Conservation (phyloP, 1,284 basidiomycete genomes). For the Stereum hirsutum region DNA sequence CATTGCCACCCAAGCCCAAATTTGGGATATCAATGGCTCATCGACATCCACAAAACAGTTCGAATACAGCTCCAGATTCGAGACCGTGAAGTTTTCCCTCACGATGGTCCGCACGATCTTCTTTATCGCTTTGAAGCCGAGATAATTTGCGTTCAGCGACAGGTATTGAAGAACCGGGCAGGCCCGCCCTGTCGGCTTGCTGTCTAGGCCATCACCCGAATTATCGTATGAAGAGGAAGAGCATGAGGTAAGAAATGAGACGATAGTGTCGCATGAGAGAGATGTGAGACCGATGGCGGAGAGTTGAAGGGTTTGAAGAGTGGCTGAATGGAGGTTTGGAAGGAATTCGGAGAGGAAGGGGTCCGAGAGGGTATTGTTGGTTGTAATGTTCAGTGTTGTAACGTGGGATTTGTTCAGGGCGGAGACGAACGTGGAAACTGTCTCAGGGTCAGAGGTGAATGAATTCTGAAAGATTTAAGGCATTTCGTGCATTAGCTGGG, state of each 20-base stretch:
- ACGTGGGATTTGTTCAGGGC: constrained; percentile 42
- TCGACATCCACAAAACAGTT: constrained; percentile 21
- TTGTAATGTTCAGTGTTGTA: constrained; percentile 33
- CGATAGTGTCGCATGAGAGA: constrained; percentile 31
- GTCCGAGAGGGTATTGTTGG: constrained; percentile 35
- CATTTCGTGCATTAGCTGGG: neutral
- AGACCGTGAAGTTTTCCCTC: constrained; percentile 39
- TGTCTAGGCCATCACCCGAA: no score
- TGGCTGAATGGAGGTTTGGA: constrained; percentile 31
- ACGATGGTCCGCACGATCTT: constrained; percentile 37
- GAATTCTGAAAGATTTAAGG: constrained; percentile 29
- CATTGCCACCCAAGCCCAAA: neutral
- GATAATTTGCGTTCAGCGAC: constrained; percentile 46
- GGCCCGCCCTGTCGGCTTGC: no score
- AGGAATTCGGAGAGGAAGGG: constrained; percentile 42
- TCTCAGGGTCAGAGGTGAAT: constrained; percentile 27
- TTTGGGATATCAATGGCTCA: no score
- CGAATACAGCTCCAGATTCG: constrained; percentile 40
- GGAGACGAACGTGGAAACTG: constrained; percentile 26
- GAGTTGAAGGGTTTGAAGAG: constrained; percentile 46
- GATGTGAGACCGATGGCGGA: constrained; percentile 43
- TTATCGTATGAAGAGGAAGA: constrained; percentile 33
- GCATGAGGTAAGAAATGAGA: constrained; percentile 42
- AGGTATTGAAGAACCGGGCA: no score
- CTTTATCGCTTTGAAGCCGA: constrained; percentile 35